Base-by-base conservation (phyloP, 371 early-diverging fungal species). In the Hamiltosporidium tvaerminnensis region DNA sequence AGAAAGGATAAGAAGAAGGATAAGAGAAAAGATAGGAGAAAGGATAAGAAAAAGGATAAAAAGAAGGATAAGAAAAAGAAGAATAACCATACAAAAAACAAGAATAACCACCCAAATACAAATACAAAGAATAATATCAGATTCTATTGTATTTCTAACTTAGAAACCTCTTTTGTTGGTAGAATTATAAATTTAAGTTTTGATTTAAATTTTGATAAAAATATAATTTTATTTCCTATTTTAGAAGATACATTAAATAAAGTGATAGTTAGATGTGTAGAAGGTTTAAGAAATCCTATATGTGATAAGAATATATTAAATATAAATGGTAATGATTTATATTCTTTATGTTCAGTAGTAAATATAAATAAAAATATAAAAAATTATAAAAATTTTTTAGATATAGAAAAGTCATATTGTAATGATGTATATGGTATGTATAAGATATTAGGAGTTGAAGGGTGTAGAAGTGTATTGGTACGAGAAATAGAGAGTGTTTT, bases 401-500 rank as follows among this genome's bases (percentile, higher is more conserved):
- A 44, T 5, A 7, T 44, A 14, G 14, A 7, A 14, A 44, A 44
- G 7, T 7, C 44, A 44, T 44, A 44, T 44, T 89, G 94, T 67
- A 96, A 96, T 82, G 95, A 96, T 73, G 89, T 96, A 78, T 85
- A 87, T 48, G 89, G 90, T 9, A 84, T 94, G 10, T 80, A 88
- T 44, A 77, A 80, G 14, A 87, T 88, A 0, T 93, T 95, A 80
- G 99, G 99, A 75, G 91, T 99, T 23, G 99, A 99, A 78, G 97
- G 96, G 2, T 95, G 94, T 2, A 82, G 96, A 16, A 82, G 81
- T 50, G 85, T 91, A 16, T 90, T 99, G 64, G 87, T 93, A 72
- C 84, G 86, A 68, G 96, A 99, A 82, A 85, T 96, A 57, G 84
- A 83, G 32, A 81, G 82, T 47, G 99, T 99, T 35, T 96, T 99